A percentile compares a stretch with the other conserved stretches of the same genome.
Conservation (phyloP, 2,329 filamentous ascomycete species). For the Cladosporium oxysporum region DNA sequence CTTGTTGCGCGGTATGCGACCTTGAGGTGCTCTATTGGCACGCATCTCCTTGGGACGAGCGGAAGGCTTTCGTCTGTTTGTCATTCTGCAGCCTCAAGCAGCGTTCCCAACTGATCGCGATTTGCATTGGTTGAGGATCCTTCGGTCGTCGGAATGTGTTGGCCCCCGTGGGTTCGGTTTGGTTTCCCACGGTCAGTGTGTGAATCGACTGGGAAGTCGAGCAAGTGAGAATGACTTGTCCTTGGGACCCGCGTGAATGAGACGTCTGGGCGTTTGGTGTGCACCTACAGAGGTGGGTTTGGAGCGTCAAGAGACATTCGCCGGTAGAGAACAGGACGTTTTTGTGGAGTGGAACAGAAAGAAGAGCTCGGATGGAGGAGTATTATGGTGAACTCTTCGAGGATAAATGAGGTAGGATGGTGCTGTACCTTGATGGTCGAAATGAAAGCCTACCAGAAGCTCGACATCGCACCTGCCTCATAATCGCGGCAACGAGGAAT, state of each 20-base stretch:
- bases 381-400: not conserved
- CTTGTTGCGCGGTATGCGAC: not conserved
- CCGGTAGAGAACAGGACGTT: not conserved
- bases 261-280: not conserved
- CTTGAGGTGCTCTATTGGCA: not conserved
- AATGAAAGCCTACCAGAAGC: not conserved
- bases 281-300: not conserved
- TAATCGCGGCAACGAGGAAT: conserved; percentile 16
- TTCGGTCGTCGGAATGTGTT: not conserved
- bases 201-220: not conserved
- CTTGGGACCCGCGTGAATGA: not conserved
- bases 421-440: conserved; percentile 9
- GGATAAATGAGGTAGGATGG: not conserved
- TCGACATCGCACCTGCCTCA: conserved; percentile 22
- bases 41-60: conserved; percentile 2
- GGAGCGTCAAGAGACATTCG: not conserved
- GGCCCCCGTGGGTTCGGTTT: not conserved
- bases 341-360: not conserved
- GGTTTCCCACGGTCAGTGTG: not conserved
- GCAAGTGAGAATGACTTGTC: not conserved
- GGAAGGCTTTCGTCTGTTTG: conserved; percentile 3
- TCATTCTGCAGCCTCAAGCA: not conserved
- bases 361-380: not conserved
- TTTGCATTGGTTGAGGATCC: not conserved
- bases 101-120: not conserved